phyloP scores from a whole-genome alignment of 495 filamentous ascomycete species.

The Opeltia flavorubescens region DNA sequence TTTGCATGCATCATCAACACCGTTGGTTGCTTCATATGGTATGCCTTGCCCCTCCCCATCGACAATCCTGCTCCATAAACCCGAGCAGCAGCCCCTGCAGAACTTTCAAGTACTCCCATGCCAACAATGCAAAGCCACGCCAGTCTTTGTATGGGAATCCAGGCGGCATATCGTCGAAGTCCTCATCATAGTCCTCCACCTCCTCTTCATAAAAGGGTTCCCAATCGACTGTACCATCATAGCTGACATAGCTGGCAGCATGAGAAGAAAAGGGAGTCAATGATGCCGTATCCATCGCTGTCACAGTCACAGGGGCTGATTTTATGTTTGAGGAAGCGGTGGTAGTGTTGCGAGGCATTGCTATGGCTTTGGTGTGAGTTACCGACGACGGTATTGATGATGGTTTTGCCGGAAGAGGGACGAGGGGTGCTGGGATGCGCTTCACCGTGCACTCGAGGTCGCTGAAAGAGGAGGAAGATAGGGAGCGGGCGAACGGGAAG shows the following conservation, averaged over 20 bases:
- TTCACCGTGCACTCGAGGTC: not conserved
- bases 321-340: not conserved
- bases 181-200: not conserved
- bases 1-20: too few relatives aligned
- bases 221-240: too few relatives aligned
- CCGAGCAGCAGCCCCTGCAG: not conserved
- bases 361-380: not conserved
- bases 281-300: too few relatives aligned
- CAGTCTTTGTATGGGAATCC: not conserved
- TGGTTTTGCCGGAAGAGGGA: not conserved
- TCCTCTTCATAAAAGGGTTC: too few relatives aligned
- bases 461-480: not conserved
- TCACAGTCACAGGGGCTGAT: not conserved
- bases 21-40: not conserved
- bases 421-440: not conserved
- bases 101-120: not conserved
- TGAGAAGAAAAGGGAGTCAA: too few relatives aligned
- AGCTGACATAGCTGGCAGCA: too few relatives aligned
- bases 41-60: slow-evolving; percentile 1
- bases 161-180: not conserved
- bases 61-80: not conserved
- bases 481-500: not conserved
- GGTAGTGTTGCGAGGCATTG: not conserved
- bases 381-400: not conserved
- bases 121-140: not conserved